Conservation (phyloP, 2,329 filamentous ascomycete species). For the Aspergillus brunneoviolaceus region DNA sequence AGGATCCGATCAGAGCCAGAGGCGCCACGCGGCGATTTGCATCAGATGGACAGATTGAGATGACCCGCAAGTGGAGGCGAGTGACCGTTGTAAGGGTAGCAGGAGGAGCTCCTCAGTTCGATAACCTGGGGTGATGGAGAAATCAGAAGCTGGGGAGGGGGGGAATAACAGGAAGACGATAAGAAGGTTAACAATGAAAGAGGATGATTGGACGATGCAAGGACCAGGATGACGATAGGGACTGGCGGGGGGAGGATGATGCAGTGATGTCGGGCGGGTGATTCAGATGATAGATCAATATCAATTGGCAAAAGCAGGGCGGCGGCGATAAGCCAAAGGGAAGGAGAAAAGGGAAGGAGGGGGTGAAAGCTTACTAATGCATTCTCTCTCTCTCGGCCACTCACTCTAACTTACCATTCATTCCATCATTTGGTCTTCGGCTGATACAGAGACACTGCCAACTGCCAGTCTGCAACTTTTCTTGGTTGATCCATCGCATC, state of each 20-base stretch:
- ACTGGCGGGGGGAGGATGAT: not conserved
- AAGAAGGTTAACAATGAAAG: not conserved
- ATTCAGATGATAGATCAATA: too few relatives aligned
- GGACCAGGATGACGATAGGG: not conserved
- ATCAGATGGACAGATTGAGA: not conserved
- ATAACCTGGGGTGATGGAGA: not conserved
- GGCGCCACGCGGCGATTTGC: not conserved
- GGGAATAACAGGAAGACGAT: not conserved
- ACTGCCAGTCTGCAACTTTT: too few relatives aligned
- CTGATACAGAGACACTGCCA: not conserved
- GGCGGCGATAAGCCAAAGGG: not conserved
- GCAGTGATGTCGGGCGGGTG: not conserved
- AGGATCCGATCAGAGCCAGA: not conserved
- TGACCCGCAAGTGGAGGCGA: constrained; percentile 20
- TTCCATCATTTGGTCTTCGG: not conserved
- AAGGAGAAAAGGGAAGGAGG: not conserved
- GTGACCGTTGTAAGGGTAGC: not conserved
- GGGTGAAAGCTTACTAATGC: not conserved
- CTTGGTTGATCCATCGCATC: too few relatives aligned
- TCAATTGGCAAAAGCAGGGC: too few relatives aligned
- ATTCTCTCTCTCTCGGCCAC: not conserved
- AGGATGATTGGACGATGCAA: constrained; percentile 3
- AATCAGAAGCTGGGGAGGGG: not conserved
- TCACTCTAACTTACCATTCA: not conserved
- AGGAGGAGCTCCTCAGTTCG: not conserved